A percentile compares a stretch with the other conserved stretches of the same genome.
Conservation (phyloP, 257 asterid genomes). For the Petrea volubilis region DNA sequence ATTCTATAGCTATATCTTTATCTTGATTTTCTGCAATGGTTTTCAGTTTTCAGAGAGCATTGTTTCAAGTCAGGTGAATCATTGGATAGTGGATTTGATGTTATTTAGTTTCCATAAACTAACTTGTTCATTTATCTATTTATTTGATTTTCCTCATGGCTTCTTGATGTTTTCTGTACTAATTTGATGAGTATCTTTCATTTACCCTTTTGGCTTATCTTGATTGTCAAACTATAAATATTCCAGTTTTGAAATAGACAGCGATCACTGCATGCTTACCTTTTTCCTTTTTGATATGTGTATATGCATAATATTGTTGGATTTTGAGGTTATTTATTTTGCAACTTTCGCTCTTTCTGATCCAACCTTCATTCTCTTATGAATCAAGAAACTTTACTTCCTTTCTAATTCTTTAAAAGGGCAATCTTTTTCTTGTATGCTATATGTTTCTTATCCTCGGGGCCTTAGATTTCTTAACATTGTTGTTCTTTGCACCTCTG, state of each 20-base stretch:
- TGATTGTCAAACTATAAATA: neutral
- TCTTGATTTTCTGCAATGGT: slow-evolving; percentile 13
- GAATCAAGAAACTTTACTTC: neutral
- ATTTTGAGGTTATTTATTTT: slow-evolving; percentile 17
- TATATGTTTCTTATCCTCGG: slow-evolving; percentile 13
- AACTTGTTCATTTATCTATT: too few species aligned
- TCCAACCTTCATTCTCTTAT: slow-evolving; percentile 13
- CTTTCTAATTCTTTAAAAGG: slow-evolving; percentile 18
- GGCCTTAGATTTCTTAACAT: neutral
- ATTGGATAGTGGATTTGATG: neutral
- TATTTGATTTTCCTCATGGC: neutral
- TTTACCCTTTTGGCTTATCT: neutral
- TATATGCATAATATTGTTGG: neutral
- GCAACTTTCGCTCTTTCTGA: slow-evolving; percentile 9
- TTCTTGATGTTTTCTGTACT: slow-evolving; percentile 11
- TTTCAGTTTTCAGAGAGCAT: neutral
- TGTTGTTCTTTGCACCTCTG: neutral
- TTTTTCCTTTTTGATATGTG: neutral
- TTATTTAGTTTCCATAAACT: neutral
- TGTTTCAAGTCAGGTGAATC: neutral
- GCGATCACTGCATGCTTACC: slow-evolving; percentile 6
- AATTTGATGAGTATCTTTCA: neutral
- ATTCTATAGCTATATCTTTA: slow-evolving; percentile 2
- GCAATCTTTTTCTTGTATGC: slow-evolving; percentile 12
- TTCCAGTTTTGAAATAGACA: slow-evolving; percentile 8